phyloP scores from a whole-genome alignment of 345 rosid species.

The Pistacia atlantica region DNA sequence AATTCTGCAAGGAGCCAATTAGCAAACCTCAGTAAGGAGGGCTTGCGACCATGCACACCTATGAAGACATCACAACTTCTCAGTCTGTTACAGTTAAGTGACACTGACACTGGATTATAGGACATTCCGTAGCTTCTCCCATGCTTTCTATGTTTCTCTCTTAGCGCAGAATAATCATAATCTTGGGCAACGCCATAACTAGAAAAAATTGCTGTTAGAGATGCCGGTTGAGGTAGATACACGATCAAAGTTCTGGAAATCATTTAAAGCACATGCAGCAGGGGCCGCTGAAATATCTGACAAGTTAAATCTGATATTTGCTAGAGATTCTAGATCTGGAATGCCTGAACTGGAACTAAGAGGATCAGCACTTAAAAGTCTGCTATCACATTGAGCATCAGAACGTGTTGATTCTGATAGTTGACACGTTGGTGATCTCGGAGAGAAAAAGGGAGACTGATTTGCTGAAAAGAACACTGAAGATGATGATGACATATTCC shows the following conservation, averaged over 20 bases:
- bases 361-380: slow-evolving; percentile 44
- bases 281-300: slow-evolving; percentile 42
- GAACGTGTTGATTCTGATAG: slow-evolving; percentile 65
- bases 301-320: slow-evolving; percentile 37
- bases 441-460: slow-evolving; percentile 93
- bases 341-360: slow-evolving; percentile 57
- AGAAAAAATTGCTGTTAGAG: slow-evolving; percentile 46
- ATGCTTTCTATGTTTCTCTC: slow-evolving; percentile 43
- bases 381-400: slow-evolving; percentile 61
- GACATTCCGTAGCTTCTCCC: slow-evolving; percentile 41
- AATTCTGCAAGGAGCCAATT: slow-evolving; percentile 91
- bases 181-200: slow-evolving; percentile 36
- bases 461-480: slow-evolving; percentile 91
- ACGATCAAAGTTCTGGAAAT: slow-evolving; percentile 45
- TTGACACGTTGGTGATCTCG: slow-evolving; percentile 65
- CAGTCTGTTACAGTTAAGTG: slow-evolving; percentile 65
- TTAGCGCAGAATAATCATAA: slow-evolving; percentile 28
- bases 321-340: slow-evolving; percentile 44
- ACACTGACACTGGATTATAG: slow-evolving; percentile 50
- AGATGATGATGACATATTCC: slow-evolving; percentile 85
- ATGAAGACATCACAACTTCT: slow-evolving; percentile 85
- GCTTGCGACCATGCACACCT: slow-evolving; percentile 80
- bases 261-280: slow-evolving; percentile 33
- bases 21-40: slow-evolving; percentile 72
- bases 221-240: slow-evolving; percentile 50